Evolutionary conservation across 768 basidiomycete species (phyloP).

Genomic region (Lactarius vividus): DNA sequence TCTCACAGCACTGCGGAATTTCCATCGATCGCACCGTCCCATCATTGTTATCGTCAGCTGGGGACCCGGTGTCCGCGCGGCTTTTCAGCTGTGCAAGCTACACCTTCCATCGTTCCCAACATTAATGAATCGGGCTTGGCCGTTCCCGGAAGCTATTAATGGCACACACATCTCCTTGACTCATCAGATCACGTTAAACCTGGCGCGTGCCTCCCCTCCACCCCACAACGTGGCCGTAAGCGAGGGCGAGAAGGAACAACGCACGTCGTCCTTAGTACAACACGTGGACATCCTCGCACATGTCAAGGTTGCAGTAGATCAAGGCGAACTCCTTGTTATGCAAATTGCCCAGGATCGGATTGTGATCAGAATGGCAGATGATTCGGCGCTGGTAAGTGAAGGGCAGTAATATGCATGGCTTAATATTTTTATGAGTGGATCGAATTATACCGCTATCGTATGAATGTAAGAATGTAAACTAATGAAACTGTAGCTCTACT

Average conservation of each 20-base stretch:
- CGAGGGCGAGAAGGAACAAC: slow-evolving; percentile 2
- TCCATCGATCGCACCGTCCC: slow-evolving; percentile 50
- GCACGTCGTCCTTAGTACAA: not conserved
- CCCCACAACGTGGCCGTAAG: not conserved
- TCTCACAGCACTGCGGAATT: slow-evolving; percentile 44
- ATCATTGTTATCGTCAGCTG: slow-evolving; percentile 61
- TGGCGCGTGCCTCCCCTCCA: slow-evolving; percentile 1
- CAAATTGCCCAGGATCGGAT: slow-evolving; percentile 17
- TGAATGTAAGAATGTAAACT: slow-evolving; percentile 17
- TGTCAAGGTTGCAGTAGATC: slow-evolving; percentile 15
- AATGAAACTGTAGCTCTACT: slow-evolving; percentile 2
- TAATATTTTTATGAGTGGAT: slow-evolving; percentile 7
- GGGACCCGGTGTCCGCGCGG: slow-evolving; percentile 42
- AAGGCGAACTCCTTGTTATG: slow-evolving; percentile 19
- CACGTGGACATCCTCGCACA: slow-evolving; percentile 15
- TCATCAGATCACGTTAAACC: slow-evolving; percentile 26
- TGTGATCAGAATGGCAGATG: slow-evolving; percentile 6
- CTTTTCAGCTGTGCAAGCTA: slow-evolving; percentile 45
- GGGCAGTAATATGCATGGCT: not conserved
- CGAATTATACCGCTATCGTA: slow-evolving; percentile 4
- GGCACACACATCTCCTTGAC: slow-evolving; percentile 6
- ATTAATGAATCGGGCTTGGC: slow-evolving; percentile 10
- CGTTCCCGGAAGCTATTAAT: slow-evolving; percentile 2
- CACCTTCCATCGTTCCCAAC: slow-evolving; percentile 41
- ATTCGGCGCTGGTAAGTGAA: not conserved